These are phyloP conservation scores for Parathielavia appendiculata DNA, from an alignment of 495 filamentous ascomycete genomes.

Conservation along the genomic window DNA sequence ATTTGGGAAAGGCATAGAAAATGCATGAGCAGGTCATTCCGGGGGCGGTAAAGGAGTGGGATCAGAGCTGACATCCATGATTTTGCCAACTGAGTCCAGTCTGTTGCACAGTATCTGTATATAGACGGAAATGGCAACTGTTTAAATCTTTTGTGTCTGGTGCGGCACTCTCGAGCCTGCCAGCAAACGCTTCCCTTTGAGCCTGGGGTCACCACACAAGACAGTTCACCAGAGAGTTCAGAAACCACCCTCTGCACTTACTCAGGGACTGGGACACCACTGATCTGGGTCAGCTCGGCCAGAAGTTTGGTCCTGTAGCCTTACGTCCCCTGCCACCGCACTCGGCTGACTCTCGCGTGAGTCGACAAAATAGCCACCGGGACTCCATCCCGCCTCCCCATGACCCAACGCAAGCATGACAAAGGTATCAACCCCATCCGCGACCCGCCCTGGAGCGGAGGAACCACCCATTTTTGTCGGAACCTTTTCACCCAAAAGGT, in stretches of 20 bases:
- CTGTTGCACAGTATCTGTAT: neutral
- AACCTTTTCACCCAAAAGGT: constrained; percentile 19
- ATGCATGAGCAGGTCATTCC: too few species aligned
- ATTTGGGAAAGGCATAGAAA: too few species aligned
- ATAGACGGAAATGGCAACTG: neutral
- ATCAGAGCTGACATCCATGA: too few species aligned
- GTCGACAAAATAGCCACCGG: constrained; percentile 25
- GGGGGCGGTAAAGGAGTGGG: neutral
- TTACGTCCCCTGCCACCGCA: constrained; percentile 20
- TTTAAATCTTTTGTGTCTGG: neutral
- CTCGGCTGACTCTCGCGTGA: constrained; percentile 12
- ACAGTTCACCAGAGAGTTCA: too few species aligned
- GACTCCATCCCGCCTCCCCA: constrained; percentile 23
- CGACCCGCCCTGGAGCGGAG: constrained; percentile 41
- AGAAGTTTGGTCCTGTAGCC: constrained; percentile 25
- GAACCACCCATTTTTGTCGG: constrained; percentile 54
- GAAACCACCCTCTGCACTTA: neutral
- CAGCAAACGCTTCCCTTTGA: too few species aligned
- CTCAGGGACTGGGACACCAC: constrained; percentile 18
- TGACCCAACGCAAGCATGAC: constrained; percentile 43
- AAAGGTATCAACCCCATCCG: constrained; percentile 42
- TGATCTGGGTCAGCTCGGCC: constrained; percentile 22
- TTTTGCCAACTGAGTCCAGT: neutral
- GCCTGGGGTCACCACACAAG: too few species aligned
- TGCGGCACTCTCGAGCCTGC: neutral